Conservation (phyloP, 2,329 filamentous ascomycete genomes). For the Aspergillus carbonarius region DNA sequence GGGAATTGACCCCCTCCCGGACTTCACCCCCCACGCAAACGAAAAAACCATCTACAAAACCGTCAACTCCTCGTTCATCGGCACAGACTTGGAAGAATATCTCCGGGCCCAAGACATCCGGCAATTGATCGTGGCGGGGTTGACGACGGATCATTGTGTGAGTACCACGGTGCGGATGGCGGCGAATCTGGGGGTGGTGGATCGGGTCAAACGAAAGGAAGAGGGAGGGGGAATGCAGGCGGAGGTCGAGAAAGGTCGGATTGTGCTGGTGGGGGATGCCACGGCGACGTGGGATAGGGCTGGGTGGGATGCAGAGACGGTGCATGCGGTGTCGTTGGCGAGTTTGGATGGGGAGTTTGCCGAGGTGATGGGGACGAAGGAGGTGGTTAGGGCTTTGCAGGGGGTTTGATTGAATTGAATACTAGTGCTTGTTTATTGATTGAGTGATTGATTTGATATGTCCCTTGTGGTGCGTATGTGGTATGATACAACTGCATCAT, state of each 20-base stretch:
- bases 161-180: constrained; percentile 52
- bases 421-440: no score
- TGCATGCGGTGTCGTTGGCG: constrained; percentile 47
- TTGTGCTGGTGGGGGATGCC: constrained; percentile 48
- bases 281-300: constrained; percentile 48
- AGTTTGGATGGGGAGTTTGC: constrained; percentile 50
- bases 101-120: constrained; percentile 35
- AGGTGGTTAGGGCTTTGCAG: constrained; percentile 34
- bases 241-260: constrained; percentile 28
- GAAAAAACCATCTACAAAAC: constrained; percentile 41
- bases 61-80: constrained; percentile 51
- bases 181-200: constrained; percentile 46
- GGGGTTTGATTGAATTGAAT: background rate
- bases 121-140: constrained; percentile 44
- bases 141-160: constrained; percentile 53
- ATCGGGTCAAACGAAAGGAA: constrained; percentile 25
- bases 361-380: constrained; percentile 38
- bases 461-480: background rate
- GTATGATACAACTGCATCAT: no score
- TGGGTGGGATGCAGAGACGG: constrained; percentile 46
- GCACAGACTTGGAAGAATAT: constrained; percentile 42
- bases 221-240: constrained; percentile 16
- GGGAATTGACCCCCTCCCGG: constrained; percentile 29
- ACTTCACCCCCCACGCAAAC: constrained; percentile 35
- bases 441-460: background rate